These are phyloP conservation scores for Cystoisospora suis DNA, from an alignment of 169 alveolate species.

Conservation along the genomic window DNA sequence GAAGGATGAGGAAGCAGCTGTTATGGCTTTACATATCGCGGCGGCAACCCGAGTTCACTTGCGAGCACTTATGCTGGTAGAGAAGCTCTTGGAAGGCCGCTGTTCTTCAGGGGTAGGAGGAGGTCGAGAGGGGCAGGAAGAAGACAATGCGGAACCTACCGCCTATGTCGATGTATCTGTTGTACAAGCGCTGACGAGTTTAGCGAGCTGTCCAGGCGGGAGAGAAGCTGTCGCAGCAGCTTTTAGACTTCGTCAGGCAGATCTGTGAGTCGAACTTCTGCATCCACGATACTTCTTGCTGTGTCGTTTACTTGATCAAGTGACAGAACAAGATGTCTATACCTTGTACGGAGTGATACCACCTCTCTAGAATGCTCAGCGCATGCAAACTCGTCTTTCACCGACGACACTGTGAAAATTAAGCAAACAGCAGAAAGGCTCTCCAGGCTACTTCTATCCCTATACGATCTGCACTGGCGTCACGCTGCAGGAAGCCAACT, in stretches of 20 bases:
- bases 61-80: not conserved
- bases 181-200: not conserved
- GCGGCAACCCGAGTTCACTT: not conserved
- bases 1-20: not conserved
- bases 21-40: not conserved
- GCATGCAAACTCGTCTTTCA: no score
- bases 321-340: no score
- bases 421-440: no score
- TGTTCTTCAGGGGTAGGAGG: not conserved
- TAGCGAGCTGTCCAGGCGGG: not conserved
- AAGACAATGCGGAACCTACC: not conserved
- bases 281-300: no score
- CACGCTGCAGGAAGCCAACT: no score
- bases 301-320: no score
- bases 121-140: not conserved
- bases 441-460: no score
- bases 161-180: not conserved
- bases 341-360: no score
- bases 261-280: not conserved
- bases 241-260: not conserved
- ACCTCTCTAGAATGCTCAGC: no score
- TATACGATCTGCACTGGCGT: no score
- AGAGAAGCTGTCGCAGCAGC: slow-evolving; percentile 19
- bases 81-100: not conserved
- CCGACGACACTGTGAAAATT: no score